Evolutionary conservation across 805 yeast species (phyloP), one percentile per base, ranked within the genome.

Genomic region (Candida argentea): DNA sequence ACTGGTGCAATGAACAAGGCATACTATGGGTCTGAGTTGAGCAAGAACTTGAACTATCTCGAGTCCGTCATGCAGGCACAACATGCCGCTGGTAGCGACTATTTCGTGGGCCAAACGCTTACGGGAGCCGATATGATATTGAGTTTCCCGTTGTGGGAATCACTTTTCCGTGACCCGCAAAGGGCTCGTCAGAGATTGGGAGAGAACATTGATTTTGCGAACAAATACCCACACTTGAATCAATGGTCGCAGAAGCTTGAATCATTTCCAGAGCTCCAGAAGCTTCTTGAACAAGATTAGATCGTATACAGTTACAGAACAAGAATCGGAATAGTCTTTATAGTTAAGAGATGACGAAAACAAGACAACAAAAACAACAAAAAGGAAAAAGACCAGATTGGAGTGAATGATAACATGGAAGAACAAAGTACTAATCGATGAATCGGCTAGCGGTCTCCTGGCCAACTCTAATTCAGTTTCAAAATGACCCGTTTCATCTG

Each of bases 81-180:
- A 22, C 43, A 42, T 20, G 36, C 36, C 12, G 35, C 39, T 4
- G 37, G 42, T 5, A 32, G 38, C 15, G 20, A 28, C 5, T 26
- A 16, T 20, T 55, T 60, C 31, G 64, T 58, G 6, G 65, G 64
- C 3, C 39, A 52, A 30, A 48, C 44, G 29, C 43, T 59, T 32
- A 46, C 60, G 2, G 63, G 48, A 1, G 67, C 65, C 1, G 67
- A 60, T 33, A 40, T 60, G 14, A 52, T 58, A 5, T 40, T 58
- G 26, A 50, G 51, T 23, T 60, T 55, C 39, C 65, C 65, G 0
- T 30, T 58, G 20, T 34, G 33, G 27, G 33, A 39, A n/a, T 43
- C 38, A 25, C 10, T 43, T 4, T 43, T 46, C 16, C 25, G 27
- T 8, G 18, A 27, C n/a, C 29, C 25, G 3, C 25, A 15, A 10